phyloP scores from a whole-genome alignment of 1,284 basidiomycete genomes.

The Malassezia psittaci region DNA sequence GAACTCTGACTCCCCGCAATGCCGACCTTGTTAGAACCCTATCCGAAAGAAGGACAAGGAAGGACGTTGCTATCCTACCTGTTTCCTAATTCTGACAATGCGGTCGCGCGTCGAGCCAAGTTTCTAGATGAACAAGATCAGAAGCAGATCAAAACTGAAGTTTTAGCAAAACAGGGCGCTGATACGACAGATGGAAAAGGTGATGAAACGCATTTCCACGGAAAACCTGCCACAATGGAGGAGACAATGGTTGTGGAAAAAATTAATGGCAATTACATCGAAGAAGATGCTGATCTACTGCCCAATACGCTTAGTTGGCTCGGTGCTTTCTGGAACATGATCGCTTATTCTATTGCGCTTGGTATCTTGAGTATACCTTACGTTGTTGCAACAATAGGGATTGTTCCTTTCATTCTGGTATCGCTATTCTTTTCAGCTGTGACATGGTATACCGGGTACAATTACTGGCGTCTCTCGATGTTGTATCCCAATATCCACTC shows the following conservation, averaged over 20 bases:
- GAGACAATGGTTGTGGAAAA: conserved; percentile 5
- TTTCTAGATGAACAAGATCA: conserved; percentile 6
- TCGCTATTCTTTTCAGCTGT: conserved; percentile 26
- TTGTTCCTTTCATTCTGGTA: conserved; percentile 32
- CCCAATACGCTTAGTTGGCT: conserved; percentile 26
- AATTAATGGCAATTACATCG: conserved; percentile 9
- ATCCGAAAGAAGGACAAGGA: conserved; percentile 1
- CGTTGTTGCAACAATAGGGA: conserved; percentile 31
- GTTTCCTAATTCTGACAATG: conserved; percentile 6
- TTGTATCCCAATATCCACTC: conserved; percentile 34
- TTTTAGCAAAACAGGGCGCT: not conserved
- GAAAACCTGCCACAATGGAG: not conserved
- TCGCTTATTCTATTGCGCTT: conserved; percentile 34
- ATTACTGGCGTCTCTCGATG: conserved; percentile 32
- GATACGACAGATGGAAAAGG: not conserved
- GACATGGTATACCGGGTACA: conserved; percentile 28
- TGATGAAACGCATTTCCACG: not conserved
- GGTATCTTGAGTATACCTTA: conserved; percentile 32
- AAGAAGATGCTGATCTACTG: not conserved
- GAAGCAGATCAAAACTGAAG: not conserved
- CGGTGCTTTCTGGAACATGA: conserved; percentile 34
- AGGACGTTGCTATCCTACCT: conserved; percentile 6
- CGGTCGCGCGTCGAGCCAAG: conserved; percentile 10
- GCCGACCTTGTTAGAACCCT: conserved; percentile 4
- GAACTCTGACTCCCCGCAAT: not conserved